Percentiles rank a stretch among this genome's conserved stretches.
These are phyloP conservation scores for Aspergillus uvarum DNA, from an alignment of 2,329 filamentous ascomycete genomes.

Conservation along the genomic window DNA sequence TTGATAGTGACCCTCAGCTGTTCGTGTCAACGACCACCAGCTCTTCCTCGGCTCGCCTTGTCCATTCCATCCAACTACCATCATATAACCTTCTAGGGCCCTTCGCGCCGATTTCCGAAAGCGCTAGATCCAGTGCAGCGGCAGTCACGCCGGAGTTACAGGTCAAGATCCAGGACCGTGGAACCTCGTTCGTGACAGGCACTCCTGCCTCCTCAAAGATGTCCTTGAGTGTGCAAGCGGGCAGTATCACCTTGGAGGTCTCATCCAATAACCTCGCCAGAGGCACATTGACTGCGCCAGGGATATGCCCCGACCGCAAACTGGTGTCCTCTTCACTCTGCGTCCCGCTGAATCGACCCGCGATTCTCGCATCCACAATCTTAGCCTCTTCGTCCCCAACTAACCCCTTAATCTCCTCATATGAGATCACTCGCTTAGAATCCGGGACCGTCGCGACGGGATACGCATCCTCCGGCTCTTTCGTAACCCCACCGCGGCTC, in stretches of 20 bases:
- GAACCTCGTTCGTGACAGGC: neutral
- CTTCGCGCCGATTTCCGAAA: conserved; percentile 20
- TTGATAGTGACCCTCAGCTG: neutral
- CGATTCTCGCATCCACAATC: conserved; percentile 24
- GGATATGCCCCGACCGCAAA: conserved; percentile 28
- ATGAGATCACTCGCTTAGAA: conserved; percentile 12
- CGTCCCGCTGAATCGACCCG: conserved; percentile 21
- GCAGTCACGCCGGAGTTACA: conserved; percentile 35
- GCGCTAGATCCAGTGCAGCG: conserved; percentile 26
- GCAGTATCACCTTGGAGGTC: conserved; percentile 14
- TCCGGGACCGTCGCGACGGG: neutral
- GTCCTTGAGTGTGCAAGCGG: conserved; percentile 8
- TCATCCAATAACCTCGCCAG: conserved; percentile 21
- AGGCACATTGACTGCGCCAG: conserved; percentile 28
- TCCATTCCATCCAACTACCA: conserved; percentile 36
- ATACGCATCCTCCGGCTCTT: conserved; percentile 2
- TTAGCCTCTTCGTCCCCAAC: neutral
- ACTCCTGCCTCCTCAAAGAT: conserved; percentile 23
- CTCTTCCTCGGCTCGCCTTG: conserved; percentile 16
- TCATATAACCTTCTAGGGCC: conserved; percentile 28
- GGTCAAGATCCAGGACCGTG: conserved; percentile 21
- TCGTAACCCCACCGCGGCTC: neutral
- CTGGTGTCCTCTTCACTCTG: conserved; percentile 17
- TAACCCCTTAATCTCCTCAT: conserved; percentile 17
- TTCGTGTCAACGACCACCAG: conserved; percentile 4